Evolutionary conservation across 2,329 filamentous ascomycete genomes (phyloP).

Genomic region (Cercospora sojina): DNA sequence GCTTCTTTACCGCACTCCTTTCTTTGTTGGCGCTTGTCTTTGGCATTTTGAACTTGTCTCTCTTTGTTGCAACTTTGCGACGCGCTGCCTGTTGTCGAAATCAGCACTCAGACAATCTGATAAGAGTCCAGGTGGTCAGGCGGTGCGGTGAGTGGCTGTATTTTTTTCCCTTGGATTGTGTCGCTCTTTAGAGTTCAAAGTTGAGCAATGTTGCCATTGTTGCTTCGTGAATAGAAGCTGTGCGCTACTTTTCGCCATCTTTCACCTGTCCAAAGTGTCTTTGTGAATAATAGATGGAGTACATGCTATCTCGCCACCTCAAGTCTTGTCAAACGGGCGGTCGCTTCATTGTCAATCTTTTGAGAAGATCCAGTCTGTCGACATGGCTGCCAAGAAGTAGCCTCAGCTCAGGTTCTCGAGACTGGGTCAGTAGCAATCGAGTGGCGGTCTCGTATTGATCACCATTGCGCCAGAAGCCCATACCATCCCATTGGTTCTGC

Average conservation of each 20-base stretch:
- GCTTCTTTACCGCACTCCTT: not conserved
- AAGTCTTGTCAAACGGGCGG: not conserved
- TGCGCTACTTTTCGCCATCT: not conserved
- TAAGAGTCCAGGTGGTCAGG: not conserved
- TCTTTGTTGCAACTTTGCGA: not conserved
- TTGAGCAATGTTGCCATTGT: not conserved
- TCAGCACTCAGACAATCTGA: not conserved
- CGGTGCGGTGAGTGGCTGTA: not conserved
- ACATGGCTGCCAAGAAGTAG: conserved; percentile 12
- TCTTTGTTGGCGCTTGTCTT: not conserved
- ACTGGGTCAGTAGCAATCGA: conserved; percentile 14
- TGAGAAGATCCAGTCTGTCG: conserved; percentile 12
- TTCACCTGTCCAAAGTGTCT: not conserved
- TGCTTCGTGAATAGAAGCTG: not conserved
- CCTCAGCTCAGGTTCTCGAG: conserved; percentile 1
- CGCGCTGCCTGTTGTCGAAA: not conserved
- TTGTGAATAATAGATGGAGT: not conserved
- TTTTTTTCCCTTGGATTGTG: not conserved
- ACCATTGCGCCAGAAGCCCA: conserved; percentile 20
- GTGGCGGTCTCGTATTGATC: conserved; percentile 22
- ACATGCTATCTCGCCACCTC: not conserved
- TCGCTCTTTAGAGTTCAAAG: not conserved
- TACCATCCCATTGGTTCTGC: conserved; percentile 6
- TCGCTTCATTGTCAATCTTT: conserved; percentile 5
- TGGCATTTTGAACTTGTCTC: not conserved